Percentiles rank a stretch among this genome's conserved stretches.
Evolutionary conservation across 1,139 yeast genomes (phyloP).

Genomic region (Geotrichum fermentans): DNA sequence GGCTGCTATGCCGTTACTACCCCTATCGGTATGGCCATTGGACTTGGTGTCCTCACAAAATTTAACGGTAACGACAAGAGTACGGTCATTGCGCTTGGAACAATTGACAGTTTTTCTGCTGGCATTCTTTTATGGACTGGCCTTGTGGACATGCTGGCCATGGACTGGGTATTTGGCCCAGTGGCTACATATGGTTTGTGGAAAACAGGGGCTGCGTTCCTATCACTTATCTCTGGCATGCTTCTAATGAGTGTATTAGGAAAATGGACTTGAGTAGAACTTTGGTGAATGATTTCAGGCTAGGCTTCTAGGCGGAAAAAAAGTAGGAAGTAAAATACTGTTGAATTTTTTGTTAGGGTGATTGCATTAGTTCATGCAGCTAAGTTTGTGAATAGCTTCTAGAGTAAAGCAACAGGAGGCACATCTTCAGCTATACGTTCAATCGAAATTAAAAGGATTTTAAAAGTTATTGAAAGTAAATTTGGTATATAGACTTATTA

Average conservation of each 20-base stretch:
- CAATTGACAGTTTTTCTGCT: constrained; percentile 71
- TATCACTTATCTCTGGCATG: constrained; percentile 37
- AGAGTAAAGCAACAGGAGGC: too few species aligned
- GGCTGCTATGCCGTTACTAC: constrained; percentile 59
- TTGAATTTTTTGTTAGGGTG: too few species aligned
- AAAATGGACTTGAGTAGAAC: constrained; percentile 40
- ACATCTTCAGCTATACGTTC: too few species aligned
- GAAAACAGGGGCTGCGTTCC: constrained; percentile 31
- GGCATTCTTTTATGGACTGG: constrained; percentile 81
- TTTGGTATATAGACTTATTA: too few species aligned
- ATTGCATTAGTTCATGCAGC: too few species aligned
- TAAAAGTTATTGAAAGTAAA: too few species aligned
- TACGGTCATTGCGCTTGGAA: constrained; percentile 65
- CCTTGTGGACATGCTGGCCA: constrained; percentile 77
- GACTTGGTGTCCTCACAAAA: constrained; percentile 66
- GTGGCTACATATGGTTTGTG: constrained; percentile 30
- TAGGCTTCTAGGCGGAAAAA: too few species aligned
- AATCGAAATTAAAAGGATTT: too few species aligned
- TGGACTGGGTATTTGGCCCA: constrained; percentile 47
- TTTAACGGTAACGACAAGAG: constrained; percentile 53
- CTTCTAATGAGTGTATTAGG: constrained; percentile 43
- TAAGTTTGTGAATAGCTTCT: too few species aligned
- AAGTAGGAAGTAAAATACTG: too few species aligned
- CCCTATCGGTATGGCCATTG: constrained; percentile 79
- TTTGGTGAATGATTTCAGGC: too few species aligned